phyloP scores from a whole-genome alignment of 495 filamentous ascomycete species.

The Halenospora varia region DNA sequence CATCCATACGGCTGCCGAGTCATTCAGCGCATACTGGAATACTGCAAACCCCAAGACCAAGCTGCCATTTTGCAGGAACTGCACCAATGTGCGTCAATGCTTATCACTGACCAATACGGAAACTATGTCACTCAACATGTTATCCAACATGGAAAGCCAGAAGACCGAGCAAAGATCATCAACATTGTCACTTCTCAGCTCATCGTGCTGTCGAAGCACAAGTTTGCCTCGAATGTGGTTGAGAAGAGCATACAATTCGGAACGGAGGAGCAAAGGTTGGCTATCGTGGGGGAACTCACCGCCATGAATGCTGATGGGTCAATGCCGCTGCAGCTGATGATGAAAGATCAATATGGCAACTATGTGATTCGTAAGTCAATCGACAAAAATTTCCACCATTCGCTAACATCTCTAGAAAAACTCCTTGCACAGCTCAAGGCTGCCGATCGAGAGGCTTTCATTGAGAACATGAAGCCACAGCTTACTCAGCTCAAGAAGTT shows the following conservation, averaged over 20 bases:
- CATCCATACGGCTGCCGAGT: constrained; percentile 92
- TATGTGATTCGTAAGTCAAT: constrained; percentile 88
- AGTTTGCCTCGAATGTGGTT: constrained; percentile 96
- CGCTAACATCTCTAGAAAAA: constrained; percentile 56
- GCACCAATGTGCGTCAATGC: constrained; percentile 60
- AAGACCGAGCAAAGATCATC: constrained; percentile 73
- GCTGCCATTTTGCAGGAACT: constrained; percentile 73
- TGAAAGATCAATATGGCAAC: constrained; percentile 92
- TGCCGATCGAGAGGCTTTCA: constrained; percentile 59
- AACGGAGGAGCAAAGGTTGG: constrained; percentile 59
- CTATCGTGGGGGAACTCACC: constrained; percentile 67
- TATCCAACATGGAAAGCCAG: constrained; percentile 73
- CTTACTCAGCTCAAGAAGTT: constrained; percentile 68
- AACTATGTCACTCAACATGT: constrained; percentile 98
- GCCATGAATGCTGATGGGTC: constrained; percentile 58
- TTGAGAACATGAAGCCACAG: constrained; percentile 70
- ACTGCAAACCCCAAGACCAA: constrained; percentile 70
- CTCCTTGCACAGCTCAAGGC: constrained; percentile 66
- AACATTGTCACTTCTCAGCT: constrained; percentile 66
- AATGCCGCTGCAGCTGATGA: constrained; percentile 65
- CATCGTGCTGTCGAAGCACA: constrained; percentile 82
- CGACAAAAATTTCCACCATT: neutral
- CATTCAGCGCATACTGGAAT: constrained; percentile 88
- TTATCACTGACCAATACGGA: constrained; percentile 88
- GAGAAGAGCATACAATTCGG: constrained; percentile 87